Evolutionary conservation across 2,329 filamentous ascomycete genomes (phyloP), one percentile per base, ranked within the genome.

Genomic region (Fusarium sp.): DNA sequence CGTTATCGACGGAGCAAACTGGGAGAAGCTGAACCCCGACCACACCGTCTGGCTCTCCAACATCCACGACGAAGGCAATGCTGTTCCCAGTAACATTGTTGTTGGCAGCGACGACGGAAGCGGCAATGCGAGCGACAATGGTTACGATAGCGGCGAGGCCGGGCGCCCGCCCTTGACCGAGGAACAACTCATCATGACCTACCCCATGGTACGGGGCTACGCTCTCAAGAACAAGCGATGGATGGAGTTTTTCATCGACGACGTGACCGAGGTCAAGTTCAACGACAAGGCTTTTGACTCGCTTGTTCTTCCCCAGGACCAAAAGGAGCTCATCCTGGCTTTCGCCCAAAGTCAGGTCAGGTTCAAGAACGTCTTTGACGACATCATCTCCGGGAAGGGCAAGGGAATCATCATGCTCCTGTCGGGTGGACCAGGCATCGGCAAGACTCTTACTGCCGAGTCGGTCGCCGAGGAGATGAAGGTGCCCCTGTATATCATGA

Each of bases 371-470:
- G 71, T 63, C 9, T 84, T 83, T 56, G 81, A 83, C 71, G 81
- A 84, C 57, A 74, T 84, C 52, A 82, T 84, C 66, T 75, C 75
- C 9, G 81, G 81, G 44, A 84, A 84, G 73, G 82, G 75, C 52
- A 78, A 77, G 61, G 81, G 80, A 14, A 78, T 82, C 57, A 81
- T 83, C 63, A 77, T 81, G 70, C 73, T 83, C 2, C 71, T 84
- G 4, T 77, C 75, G 1, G 82, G 82, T 10, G 76, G 74, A 0
- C 80, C 81, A 0, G 81, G 81, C 31, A 78, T 80, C 6, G 82
- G 82, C 21, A 82, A 82, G 73, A 83, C 80, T 1, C 70, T 79
- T 36, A 82, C 80, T 2, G 80, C 79, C 8, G 79, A 80, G 70
- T 75, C 77, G 1, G 79, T 84, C 3, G 80, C 82, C 1, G 82